Percentiles rank a stretch among this genome's conserved stretches.
phyloP scores from a whole-genome alignment of 2,329 filamentous ascomycete species.

The Colletotrichum musicola region DNA sequence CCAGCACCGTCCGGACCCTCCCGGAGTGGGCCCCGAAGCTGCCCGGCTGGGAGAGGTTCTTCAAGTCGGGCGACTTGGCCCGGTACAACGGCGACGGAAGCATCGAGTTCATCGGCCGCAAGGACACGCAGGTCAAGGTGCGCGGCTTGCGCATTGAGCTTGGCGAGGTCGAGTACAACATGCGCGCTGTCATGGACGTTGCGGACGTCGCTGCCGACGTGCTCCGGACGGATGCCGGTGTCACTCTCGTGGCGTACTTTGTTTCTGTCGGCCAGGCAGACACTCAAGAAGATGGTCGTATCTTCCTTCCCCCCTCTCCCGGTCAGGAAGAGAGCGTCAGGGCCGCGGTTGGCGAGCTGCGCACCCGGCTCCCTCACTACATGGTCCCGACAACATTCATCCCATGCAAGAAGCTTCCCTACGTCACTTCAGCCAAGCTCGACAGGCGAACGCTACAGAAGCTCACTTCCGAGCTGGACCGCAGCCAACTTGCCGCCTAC shows the following conservation, averaged over 20 bases:
- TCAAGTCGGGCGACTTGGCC: conserved; percentile 26
- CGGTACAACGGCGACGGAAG: conserved; percentile 1
- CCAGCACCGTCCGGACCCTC: neutral
- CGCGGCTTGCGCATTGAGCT: conserved; percentile 7
- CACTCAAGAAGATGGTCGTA: neutral
- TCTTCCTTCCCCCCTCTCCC: neutral
- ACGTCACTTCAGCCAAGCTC: conserved; percentile 38
- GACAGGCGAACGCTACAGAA: conserved; percentile 32
- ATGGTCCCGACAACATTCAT: conserved; percentile 41
- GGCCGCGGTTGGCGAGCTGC: neutral
- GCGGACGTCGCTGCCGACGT: neutral
- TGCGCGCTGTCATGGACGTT: neutral
- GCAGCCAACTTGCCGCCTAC: neutral
- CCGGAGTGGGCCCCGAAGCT: neutral
- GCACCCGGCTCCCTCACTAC: conserved; percentile 33
- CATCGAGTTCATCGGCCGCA: conserved; percentile 6
- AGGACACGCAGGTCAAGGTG: conserved; percentile 38
- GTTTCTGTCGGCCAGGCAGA: neutral
- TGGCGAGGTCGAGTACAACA: conserved; percentile 18
- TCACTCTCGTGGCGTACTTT: conserved; percentile 10
- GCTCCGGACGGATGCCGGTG: neutral
- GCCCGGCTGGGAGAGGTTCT: conserved; percentile 10
- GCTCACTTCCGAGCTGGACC: neutral
- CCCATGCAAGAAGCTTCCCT: conserved; percentile 33
- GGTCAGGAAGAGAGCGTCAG: neutral